phyloP scores from a whole-genome alignment of 192 early-diverging fungal species.

The Lobosporangium transversale region DNA sequence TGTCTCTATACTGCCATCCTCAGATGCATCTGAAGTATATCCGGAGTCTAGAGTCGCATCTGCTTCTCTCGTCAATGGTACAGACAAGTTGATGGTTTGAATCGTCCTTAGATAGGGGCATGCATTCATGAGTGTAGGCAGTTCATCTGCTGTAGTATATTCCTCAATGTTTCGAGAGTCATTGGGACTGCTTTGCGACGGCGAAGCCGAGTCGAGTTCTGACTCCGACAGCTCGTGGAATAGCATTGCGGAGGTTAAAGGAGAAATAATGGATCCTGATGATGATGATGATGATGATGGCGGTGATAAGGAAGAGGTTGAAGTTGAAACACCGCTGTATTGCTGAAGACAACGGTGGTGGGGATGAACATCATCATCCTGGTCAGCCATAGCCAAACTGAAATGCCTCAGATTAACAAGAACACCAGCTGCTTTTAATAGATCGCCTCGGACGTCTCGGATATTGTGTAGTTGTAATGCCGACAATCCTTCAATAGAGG shows the following conservation, averaged over 20 bases:
- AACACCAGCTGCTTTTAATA: conserved; percentile 12
- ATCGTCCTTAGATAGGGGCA: conserved; percentile 33
- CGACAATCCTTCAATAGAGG: conserved; percentile 13
- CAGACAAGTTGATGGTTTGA: conserved; percentile 13
- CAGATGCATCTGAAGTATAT: not conserved
- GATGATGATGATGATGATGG: conserved; percentile 3
- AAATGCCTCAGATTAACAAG: conserved; percentile 13
- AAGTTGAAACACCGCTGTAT: no score
- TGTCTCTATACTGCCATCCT: not conserved
- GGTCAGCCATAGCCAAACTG: conserved; percentile 13
- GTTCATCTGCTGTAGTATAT: conserved; percentile 20
- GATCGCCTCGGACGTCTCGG: conserved; percentile 12
- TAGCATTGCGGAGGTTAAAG: no score
- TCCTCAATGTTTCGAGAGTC: no score
- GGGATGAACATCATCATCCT: no score
- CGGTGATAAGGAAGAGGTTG: conserved; percentile 6
- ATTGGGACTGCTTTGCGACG: no score
- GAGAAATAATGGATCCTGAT: not conserved
- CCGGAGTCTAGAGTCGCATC: not conserved
- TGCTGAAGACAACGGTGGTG: no score
- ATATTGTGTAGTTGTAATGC: conserved; percentile 27
- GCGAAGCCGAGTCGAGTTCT: no score
- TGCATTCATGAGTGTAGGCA: conserved; percentile 24
- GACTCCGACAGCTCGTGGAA: conserved; percentile 4
- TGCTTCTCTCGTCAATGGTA: not conserved